Evolutionary conservation across 2,329 filamentous ascomycete species (phyloP), one percentile per base, ranked within the genome.

Genomic region (Colletotrichum lini): DNA sequence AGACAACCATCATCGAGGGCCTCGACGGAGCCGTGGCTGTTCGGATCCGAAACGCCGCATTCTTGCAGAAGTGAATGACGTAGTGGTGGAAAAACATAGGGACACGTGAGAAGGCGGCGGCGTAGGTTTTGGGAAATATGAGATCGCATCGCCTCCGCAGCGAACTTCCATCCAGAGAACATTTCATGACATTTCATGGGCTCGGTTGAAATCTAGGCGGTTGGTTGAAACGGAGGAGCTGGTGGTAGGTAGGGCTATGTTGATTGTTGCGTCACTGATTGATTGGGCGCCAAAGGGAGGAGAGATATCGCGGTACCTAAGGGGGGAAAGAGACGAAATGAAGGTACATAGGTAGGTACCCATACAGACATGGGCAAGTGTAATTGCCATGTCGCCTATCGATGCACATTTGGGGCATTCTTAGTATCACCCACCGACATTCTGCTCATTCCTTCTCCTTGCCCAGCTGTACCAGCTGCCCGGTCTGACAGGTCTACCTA

Each of bases 351-450:
- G 59, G 60, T 52, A 68, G 65, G 44, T 50, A 38, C 10, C 35
- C 35, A 9, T 6, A 4, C 4, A 38, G 47, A 65, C n/a, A 68
- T 56, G 59, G 59, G 52, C 60, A 68, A 68, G 44, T 57, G 44
- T 35, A 30, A 67, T 61, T 67, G 64, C 64, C 64, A 67, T 66
- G 64, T 45, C 42, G 15, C 5, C 49, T 53, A 21, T 12, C n/a
- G 23, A 44, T 40, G 21, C 60, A 16, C 16, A 40, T 18, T 38
- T 16, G 40, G 6, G 21, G 30, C 35, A 38, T 38, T 38, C 35
- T 38, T 38, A 62, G 16, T 23, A 38, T 10, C 47, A 42, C 59
- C 16, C 30, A 52, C 30, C 45, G 15, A 52, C 45, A 62, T 47
- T 35, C n/a, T n/a, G 18, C n/a, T 23, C n/a, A 16, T 40, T 26